Evolutionary conservation across 108 stramenopile genomes (phyloP).

Genomic region (Conticribra guillardii): DNA sequence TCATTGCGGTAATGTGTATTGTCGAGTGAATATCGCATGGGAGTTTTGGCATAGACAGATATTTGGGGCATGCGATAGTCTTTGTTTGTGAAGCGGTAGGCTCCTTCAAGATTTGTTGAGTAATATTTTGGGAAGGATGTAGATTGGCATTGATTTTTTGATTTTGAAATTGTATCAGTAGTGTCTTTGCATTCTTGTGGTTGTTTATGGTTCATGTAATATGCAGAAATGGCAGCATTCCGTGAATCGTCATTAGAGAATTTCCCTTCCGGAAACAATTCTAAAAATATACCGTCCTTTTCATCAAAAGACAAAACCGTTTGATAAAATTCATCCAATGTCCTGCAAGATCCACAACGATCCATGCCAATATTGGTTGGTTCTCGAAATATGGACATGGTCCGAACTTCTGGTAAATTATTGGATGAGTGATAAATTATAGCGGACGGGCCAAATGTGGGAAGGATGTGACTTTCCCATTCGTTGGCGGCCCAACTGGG

Average conservation of each 20-base stretch:
- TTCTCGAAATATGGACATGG: background rate
- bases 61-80: conserved; percentile 5
- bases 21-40: background rate
- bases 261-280: too few species aligned
- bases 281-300: too few species aligned
- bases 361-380: conserved; percentile 14
- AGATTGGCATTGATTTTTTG: too few species aligned
- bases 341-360: background rate
- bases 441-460: background rate
- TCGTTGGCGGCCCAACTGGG: conserved; percentile 2
- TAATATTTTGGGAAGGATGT: too few species aligned
- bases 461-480: background rate
- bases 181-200: background rate
- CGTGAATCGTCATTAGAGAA: too few species aligned
- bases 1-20: background rate
- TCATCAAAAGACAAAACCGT: background rate
- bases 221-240: too few species aligned
- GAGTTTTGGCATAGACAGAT: conserved; percentile 2
- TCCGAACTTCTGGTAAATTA: conserved; percentile 2
- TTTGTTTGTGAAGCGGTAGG: conserved; percentile 6
- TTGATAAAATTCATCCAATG: conserved; percentile 13
- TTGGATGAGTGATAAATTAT: background rate
- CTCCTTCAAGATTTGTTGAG: conserved; percentile 11
- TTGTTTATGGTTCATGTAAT: too few species aligned
- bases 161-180: too few species aligned